Evolutionary conservation across 805 yeast species (phyloP).

Genomic region (Candida sonorensis): DNA sequence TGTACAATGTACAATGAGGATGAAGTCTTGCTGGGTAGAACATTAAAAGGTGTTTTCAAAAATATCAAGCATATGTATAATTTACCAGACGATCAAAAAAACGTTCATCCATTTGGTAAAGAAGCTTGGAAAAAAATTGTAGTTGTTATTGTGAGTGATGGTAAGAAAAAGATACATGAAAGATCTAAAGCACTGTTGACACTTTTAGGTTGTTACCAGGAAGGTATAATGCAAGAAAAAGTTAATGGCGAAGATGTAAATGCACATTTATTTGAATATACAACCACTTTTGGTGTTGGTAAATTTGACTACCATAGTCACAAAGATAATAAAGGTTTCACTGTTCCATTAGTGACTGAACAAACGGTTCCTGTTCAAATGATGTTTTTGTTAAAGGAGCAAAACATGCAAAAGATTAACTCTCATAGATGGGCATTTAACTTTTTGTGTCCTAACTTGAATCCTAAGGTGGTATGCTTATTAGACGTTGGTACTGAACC

Average conservation of each 20-base stretch:
- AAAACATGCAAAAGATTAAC: constrained; percentile 84
- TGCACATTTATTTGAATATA: constrained; percentile 89
- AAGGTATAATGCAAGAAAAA: constrained; percentile 86
- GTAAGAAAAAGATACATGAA: constrained; percentile 75
- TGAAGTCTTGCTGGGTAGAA: constrained; percentile 73
- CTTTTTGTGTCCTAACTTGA: constrained; percentile 74
- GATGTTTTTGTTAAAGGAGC: constrained; percentile 81
- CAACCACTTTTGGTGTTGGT: constrained; percentile 77
- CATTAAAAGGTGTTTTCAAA: constrained; percentile 84
- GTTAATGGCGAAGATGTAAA: constrained; percentile 76
- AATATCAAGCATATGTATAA: constrained; percentile 73
- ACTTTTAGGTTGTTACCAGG: constrained; percentile 85
- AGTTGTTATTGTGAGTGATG: constrained; percentile 85
- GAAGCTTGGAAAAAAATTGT: constrained; percentile 93
- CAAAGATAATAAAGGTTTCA: constrained; percentile 35
- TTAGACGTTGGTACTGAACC: constrained; percentile 96
- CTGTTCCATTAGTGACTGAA: constrained; percentile 61
- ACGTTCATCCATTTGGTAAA: constrained; percentile 73
- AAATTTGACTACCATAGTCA: constrained; percentile 38
- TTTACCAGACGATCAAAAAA: constrained; percentile 30
- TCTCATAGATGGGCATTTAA: constrained; percentile 96
- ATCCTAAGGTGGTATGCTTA: constrained; percentile 76
- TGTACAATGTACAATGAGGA: constrained; percentile 92
- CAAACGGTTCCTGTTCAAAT: constrained; percentile 74
- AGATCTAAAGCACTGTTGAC: constrained; percentile 74